phyloP scores from a whole-genome alignment of 208 protist species.

The Herpetomonas tarakana region DNA sequence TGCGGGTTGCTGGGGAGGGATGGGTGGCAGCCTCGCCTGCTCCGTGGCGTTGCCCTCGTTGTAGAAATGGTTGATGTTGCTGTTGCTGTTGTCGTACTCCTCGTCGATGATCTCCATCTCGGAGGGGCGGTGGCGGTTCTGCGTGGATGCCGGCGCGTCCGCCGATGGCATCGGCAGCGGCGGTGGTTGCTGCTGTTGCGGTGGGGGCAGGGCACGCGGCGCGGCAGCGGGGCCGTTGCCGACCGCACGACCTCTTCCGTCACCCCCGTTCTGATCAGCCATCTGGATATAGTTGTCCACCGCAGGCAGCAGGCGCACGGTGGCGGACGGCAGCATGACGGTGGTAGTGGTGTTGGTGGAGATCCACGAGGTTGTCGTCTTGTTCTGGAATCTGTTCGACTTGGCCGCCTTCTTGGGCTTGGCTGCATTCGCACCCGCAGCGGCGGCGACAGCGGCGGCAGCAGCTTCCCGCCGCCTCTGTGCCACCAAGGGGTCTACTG shows the following conservation, averaged over 20 bases:
- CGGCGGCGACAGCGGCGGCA: not conserved
- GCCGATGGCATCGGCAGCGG: too few relatives aligned
- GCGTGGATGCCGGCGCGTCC: too few relatives aligned
- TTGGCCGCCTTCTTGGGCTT: not conserved
- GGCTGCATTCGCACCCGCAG: not conserved
- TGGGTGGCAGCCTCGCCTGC: not conserved
- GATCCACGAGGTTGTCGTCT: conserved; percentile 43
- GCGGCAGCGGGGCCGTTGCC: not conserved
- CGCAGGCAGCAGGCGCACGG: conserved; percentile 15
- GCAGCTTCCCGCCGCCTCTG: not conserved
- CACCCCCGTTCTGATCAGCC: not conserved
- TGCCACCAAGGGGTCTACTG: not conserved
- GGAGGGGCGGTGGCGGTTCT: not conserved
- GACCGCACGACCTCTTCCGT: not conserved
- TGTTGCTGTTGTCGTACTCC: too few relatives aligned
- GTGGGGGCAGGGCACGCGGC: not conserved
- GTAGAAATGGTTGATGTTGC: too few relatives aligned
- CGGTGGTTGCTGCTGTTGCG: not conserved
- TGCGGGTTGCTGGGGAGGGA: too few relatives aligned
- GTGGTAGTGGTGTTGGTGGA: conserved; percentile 52
- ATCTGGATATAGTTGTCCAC: not conserved
- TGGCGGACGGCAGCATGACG: conserved; percentile 38
- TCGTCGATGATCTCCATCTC: too few relatives aligned
- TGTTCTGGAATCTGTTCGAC: conserved; percentile 25
- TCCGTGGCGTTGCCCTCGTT: not conserved